phyloP scores from a whole-genome alignment of 208 protist genomes.

The Herpetomonas samuelpessoai region DNA sequence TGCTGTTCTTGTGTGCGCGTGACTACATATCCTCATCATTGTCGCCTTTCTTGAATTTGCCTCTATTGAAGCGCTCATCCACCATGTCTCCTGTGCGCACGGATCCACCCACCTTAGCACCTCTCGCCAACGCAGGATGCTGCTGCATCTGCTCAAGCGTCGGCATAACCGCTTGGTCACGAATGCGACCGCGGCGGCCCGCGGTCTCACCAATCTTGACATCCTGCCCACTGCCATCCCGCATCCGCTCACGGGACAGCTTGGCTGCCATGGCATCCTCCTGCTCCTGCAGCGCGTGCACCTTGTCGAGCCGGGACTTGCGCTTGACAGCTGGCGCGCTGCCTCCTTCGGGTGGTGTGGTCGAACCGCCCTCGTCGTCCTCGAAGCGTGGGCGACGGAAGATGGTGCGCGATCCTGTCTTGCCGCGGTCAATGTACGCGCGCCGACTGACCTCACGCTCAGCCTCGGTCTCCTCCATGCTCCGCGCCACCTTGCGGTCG shows the following conservation, averaged over 20 bases:
- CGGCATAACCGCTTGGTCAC: slow-evolving; percentile 50
- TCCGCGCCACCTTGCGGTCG: slow-evolving; percentile 60
- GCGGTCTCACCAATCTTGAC: slow-evolving; percentile 62
- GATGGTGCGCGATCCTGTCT: slow-evolving; percentile 73
- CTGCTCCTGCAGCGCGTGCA: slow-evolving; percentile 75
- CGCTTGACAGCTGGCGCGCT: slow-evolving; percentile 45
- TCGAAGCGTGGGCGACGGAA: slow-evolving; percentile 59
- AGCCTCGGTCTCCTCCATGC: slow-evolving; percentile 84
- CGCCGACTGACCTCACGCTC: slow-evolving; percentile 79
- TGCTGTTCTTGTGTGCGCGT: slow-evolving; percentile 3
- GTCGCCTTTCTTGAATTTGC: slow-evolving; percentile 61
- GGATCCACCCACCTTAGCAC: slow-evolving; percentile 25
- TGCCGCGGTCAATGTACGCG: slow-evolving; percentile 87
- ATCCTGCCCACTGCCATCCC: slow-evolving; percentile 8
- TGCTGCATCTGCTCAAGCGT: slow-evolving; percentile 60
- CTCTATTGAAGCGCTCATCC: slow-evolving; percentile 51
- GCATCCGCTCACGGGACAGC: slow-evolving; percentile 20
- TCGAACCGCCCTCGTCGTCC: slow-evolving; percentile 22
- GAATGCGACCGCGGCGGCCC: slow-evolving; percentile 31
- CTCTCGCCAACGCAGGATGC: slow-evolving; percentile 29
- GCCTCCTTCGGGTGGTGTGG: slow-evolving; percentile 1
- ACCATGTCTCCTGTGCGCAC: slow-evolving; percentile 48
- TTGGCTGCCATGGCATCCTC: slow-evolving; percentile 59
- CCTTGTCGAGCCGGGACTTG: slow-evolving; percentile 60
- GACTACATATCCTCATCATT: slow-evolving; percentile 54